Percentiles rank a stretch among this genome's conserved stretches.
phyloP scores from a whole-genome alignment of 495 filamentous ascomycete genomes.

The Baudoinia panamericana region DNA sequence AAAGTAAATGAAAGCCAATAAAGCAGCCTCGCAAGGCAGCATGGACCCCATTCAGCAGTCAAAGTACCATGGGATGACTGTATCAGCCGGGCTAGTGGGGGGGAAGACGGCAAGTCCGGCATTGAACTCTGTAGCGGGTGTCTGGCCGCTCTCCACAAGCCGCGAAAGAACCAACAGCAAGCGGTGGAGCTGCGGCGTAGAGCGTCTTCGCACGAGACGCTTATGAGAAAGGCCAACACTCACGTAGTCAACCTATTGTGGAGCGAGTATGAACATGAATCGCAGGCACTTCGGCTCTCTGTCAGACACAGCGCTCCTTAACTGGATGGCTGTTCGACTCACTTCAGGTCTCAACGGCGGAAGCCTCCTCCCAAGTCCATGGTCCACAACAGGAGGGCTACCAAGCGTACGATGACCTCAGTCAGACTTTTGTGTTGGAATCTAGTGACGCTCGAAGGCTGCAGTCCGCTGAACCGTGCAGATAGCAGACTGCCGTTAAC shows the following conservation, averaged over 20 bases:
- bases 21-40: background rate
- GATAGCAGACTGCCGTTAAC: too few relatives aligned
- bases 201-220: too few relatives aligned
- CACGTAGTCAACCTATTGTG: constrained; percentile 7
- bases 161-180: background rate
- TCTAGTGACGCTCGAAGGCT: too few relatives aligned
- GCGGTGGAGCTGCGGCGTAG: background rate
- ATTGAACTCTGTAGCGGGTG: constrained; percentile 14
- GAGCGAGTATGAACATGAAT: constrained; percentile 12
- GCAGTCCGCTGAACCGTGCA: too few relatives aligned
- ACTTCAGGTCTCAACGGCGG: too few relatives aligned
- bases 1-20: too few relatives aligned
- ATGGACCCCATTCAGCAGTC: constrained; percentile 1
- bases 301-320: constrained; percentile 15
- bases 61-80: constrained; percentile 16
- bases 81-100: constrained; percentile 11
- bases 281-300: constrained; percentile 18
- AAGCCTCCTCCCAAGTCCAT: too few relatives aligned
- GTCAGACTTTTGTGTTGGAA: too few relatives aligned
- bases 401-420: too few relatives aligned
- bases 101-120: background rate
- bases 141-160: background rate
- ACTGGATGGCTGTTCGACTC: constrained; percentile 18
- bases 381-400: too few relatives aligned
- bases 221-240: too few relatives aligned